Evolutionary conservation across 176 grass and related monocot species (phyloP).

Genomic region (Rhipidocladum racemiflorum): DNA sequence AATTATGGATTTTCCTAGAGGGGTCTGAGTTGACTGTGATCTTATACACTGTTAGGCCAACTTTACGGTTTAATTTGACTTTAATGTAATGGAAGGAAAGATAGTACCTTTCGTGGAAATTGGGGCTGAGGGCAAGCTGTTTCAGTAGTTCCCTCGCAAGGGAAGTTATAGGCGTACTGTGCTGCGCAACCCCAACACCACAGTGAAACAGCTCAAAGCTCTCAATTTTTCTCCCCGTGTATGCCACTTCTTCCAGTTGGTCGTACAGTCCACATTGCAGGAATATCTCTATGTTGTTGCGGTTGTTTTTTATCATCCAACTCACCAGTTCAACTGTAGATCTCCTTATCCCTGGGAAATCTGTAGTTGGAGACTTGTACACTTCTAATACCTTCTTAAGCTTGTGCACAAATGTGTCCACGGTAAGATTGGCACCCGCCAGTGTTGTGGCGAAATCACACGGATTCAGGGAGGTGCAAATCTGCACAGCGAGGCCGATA

Average conservation of each 20-base stretch:
- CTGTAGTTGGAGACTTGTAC: slow-evolving; percentile 14
- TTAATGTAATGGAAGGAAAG: neutral
- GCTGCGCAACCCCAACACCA: neutral
- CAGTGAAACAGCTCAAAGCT: slow-evolving; percentile 15
- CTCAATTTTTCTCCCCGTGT: slow-evolving; percentile 20
- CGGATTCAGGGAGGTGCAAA: neutral
- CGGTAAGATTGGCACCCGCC: neutral
- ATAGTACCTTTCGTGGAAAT: slow-evolving; percentile 21
- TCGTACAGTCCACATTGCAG: slow-evolving; percentile 31
- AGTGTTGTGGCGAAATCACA: neutral
- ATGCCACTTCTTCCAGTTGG: slow-evolving; percentile 16
- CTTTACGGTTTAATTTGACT: neutral
- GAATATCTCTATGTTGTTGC: neutral
- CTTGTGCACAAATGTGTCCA: neutral
- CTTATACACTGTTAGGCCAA: neutral
- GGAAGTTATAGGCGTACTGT: neutral
- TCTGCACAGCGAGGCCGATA: slow-evolving; percentile 18
- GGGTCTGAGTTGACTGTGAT: too few species aligned
- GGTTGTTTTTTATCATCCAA: slow-evolving; percentile 2
- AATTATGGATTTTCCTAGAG: too few species aligned
- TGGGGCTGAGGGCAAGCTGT: slow-evolving; percentile 11
- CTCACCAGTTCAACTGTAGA: slow-evolving; percentile 14
- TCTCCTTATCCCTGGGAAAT: slow-evolving; percentile 32
- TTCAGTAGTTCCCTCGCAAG: neutral
- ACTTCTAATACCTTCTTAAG: slow-evolving; percentile 23